Evolutionary conservation across 2,329 filamentous ascomycete genomes (phyloP), one percentile per base, ranked within the genome.

Genomic region (Cladosporium sp.): DNA sequence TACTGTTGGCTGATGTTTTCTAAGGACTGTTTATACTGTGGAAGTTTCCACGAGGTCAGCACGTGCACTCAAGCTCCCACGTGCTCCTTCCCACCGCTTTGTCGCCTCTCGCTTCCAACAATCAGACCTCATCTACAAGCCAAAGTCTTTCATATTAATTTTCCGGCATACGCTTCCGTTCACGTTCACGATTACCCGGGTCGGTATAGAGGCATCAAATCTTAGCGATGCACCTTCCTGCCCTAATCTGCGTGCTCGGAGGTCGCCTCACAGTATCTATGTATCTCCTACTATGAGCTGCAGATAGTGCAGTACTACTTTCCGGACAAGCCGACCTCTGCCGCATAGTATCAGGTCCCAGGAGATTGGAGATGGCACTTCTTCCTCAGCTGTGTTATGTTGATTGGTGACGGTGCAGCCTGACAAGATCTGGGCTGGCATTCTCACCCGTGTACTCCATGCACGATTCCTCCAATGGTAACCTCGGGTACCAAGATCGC

Each of bases 381-480:
- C 54, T 23, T 2, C 13, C 4, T 10, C 28, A 23, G 28, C 18
- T 10, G n/a, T 32, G 32, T 1, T 39, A 10, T 25, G 11, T 30
- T 53, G 60, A 48, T 56, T 63, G 60, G 49, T 26, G 5, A 16
- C 2, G 26, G 25, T 46, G 5, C 25, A n/a, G 32, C 25, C 25
- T n/a, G 34, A 21, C 13, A 16, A 56, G 32, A 56, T 56, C 60
- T 56, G 32, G 60, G 49, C 36, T 56, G 48, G n/a, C 28, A 39
- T 13, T 26, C 57, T 32, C 57, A 13, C 39, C 26, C 43, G 36
- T 39, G 7, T 16, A 21, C 28, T 48, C 3, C 57, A 46, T 36
- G 58, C 58, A 34, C 2, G 11, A 23, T 3, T 23, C 60, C 6
- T 63, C 60, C 60, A 63, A 63, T 56, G 7, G 60, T 56, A 36